Percentiles rank a stretch among this genome's conserved stretches.
These are phyloP conservation scores for Ramalina intermedia DNA, from an alignment of 495 filamentous ascomycete species.

Conservation along the genomic window DNA sequence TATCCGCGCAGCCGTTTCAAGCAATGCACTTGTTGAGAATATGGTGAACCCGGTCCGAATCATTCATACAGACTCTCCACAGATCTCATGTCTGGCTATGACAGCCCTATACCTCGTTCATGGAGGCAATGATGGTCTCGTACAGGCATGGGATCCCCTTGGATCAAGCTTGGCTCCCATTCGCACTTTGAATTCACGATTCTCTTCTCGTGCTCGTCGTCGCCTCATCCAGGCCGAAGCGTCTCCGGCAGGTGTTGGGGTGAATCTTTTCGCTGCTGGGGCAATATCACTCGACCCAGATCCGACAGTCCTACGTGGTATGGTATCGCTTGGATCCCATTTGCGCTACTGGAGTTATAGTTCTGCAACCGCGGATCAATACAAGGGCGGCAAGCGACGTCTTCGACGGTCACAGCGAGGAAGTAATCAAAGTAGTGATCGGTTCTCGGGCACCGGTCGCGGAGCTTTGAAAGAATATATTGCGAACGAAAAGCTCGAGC, in stretches of 20 bases:
- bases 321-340: conserved; percentile 75
- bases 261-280: conserved; percentile 71
- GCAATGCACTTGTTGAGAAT: conserved; percentile 33
- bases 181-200: conserved; percentile 78
- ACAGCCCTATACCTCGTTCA: conserved; percentile 81
- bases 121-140: conserved; percentile 87
- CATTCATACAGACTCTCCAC: conserved; percentile 84
- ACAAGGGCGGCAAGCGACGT: conserved; percentile 47
- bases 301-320: conserved; percentile 75
- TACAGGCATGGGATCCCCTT: conserved; percentile 92
- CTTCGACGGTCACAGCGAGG: conserved; percentile 45
- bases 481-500: conserved; percentile 62
- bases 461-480: conserved; percentile 66
- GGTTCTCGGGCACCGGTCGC: conserved; percentile 44
- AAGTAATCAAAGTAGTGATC: conserved; percentile 37
- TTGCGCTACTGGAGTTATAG: conserved; percentile 91
- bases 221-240: conserved; percentile 59
- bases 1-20: conserved; percentile 47
- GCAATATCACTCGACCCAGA: conserved; percentile 83
- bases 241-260: conserved; percentile 46
- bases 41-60: conserved; percentile 52
- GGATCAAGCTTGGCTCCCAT: conserved; percentile 67
- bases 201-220: conserved; percentile 65
- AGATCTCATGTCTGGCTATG: conserved; percentile 72
- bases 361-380: conserved; percentile 50